These are phyloP conservation scores for Fraxinus excelsior DNA, from an alignment of 257 asterid genomes.

Conservation along the genomic window DNA sequence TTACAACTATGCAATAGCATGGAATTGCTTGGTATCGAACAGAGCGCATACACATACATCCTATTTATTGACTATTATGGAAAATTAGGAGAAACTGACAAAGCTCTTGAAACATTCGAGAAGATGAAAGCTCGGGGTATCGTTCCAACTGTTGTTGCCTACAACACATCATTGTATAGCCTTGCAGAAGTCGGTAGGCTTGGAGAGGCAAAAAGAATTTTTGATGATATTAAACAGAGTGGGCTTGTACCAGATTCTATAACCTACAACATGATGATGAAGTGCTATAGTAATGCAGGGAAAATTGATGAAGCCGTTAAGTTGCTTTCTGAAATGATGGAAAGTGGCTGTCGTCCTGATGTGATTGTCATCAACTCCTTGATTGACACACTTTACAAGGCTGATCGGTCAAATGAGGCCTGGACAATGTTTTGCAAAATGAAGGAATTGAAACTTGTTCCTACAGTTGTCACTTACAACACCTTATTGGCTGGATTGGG, in stretches of 20 bases:
- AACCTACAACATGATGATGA: slow-evolving; percentile 92
- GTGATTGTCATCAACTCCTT: slow-evolving; percentile 78
- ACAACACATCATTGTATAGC: slow-evolving; percentile 78
- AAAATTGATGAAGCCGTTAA: slow-evolving; percentile 79
- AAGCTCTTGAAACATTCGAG: slow-evolving; percentile 78
- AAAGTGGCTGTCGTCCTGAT: slow-evolving; percentile 68
- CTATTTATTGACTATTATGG: slow-evolving; percentile 87
- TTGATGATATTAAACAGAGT: slow-evolving; percentile 65
- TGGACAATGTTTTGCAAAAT: slow-evolving; percentile 74
- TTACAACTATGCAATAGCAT: slow-evolving; percentile 53
- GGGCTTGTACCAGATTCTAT: slow-evolving; percentile 90
- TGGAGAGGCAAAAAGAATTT: slow-evolving; percentile 72
- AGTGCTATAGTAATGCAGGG: slow-evolving; percentile 73
- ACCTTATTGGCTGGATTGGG: slow-evolving; percentile 87
- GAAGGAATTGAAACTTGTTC: slow-evolving; percentile 75
- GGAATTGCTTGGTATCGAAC: slow-evolving; percentile 60
- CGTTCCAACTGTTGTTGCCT: slow-evolving; percentile 80
- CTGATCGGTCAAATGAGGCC: slow-evolving; percentile 73
- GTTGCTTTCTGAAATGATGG: slow-evolving; percentile 68
- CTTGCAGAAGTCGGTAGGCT: slow-evolving; percentile 78
- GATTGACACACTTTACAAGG: slow-evolving; percentile 86
- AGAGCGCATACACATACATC: slow-evolving; percentile 70
- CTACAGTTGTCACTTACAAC: slow-evolving; percentile 95
- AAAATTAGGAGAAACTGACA: slow-evolving; percentile 76
- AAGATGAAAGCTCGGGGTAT: slow-evolving; percentile 86